Percentiles rank a stretch among this genome's conserved stretches.
Conservation (phyloP, 331 rosid genomes). For the Ulmus americana region DNA sequence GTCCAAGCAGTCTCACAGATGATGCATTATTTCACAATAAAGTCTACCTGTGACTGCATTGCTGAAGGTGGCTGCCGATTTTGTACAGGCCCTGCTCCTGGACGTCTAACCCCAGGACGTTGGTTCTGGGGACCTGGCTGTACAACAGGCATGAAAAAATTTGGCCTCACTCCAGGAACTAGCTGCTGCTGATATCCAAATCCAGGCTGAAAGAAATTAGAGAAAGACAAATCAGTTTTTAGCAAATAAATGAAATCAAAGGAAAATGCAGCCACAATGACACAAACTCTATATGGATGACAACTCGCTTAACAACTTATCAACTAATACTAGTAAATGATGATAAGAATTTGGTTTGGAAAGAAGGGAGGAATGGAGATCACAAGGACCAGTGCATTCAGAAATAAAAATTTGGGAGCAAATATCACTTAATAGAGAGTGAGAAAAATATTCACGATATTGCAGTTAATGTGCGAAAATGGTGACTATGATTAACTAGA, state of each 20-base stretch:
- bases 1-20: neutral
- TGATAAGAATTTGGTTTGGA: neutral
- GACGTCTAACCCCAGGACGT: slow-evolving; percentile 38
- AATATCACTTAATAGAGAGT: neutral
- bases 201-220: slow-evolving; percentile 28
- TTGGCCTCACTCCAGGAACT: slow-evolving; percentile 45
- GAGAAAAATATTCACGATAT: neutral
- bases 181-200: slow-evolving; percentile 47
- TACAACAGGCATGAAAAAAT: slow-evolving; percentile 38
- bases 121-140: slow-evolving; percentile 39
- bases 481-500: neutral
- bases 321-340: neutral
- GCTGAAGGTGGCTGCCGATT: slow-evolving; percentile 33
- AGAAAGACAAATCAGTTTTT: neutral
- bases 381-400: neutral
- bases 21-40: neutral
- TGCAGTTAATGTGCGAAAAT: neutral
- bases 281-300: neutral
- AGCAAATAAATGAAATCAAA: neutral
- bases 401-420: neutral
- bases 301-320: neutral
- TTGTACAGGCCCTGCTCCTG: slow-evolving; percentile 29
- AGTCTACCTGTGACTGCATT: slow-evolving; percentile 38
- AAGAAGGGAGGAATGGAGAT: neutral
- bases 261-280: neutral